Conservation (phyloP, 2,329 filamentous ascomycete species). For the Fonsecaea erecta region DNA sequence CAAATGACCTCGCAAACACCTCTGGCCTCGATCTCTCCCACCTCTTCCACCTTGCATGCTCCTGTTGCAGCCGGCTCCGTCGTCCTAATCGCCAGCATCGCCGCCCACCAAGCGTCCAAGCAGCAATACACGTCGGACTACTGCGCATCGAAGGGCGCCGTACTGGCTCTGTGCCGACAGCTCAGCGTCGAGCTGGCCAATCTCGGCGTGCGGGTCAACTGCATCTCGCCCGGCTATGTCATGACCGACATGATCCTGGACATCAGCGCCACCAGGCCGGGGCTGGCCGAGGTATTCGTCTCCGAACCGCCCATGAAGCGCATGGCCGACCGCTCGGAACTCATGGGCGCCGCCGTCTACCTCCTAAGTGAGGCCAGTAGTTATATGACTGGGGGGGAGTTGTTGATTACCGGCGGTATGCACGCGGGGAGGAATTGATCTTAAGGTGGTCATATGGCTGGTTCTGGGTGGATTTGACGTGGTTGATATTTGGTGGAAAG, state of each 20-base stretch:
- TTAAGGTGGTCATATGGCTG: no score
- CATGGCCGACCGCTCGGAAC: conserved; percentile 46
- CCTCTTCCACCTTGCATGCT: no score
- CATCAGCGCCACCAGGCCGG: no score
- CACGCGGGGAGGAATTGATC: no score
- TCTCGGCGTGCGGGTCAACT: conserved; percentile 54
- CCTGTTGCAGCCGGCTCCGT: conserved; percentile 25
- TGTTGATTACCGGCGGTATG: conserved; percentile 44
- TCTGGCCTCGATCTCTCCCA: conserved; percentile 42
- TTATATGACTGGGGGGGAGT: conserved; percentile 48
- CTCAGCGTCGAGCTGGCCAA: conserved; percentile 56
- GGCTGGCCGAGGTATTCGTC: conserved; percentile 44
- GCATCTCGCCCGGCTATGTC: conserved; percentile 50
- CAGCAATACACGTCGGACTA: conserved; percentile 27
- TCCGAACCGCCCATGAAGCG: conserved; percentile 47
- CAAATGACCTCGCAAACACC: conserved; percentile 54
- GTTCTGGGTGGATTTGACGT: no score
- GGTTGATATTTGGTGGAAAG: no score
- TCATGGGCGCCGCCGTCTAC: conserved; percentile 49
- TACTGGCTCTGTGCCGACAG: conserved; percentile 40
- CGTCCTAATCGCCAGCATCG: conserved; percentile 30
- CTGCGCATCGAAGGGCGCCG: conserved; percentile 47
- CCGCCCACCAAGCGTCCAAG: conserved; percentile 21
- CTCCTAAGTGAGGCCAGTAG: conserved; percentile 48
- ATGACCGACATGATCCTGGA: no score